Evolutionary conservation across 2,329 filamentous ascomycete species (phyloP), one percentile per base, ranked within the genome.

Genomic region (Didymella pinodella): DNA sequence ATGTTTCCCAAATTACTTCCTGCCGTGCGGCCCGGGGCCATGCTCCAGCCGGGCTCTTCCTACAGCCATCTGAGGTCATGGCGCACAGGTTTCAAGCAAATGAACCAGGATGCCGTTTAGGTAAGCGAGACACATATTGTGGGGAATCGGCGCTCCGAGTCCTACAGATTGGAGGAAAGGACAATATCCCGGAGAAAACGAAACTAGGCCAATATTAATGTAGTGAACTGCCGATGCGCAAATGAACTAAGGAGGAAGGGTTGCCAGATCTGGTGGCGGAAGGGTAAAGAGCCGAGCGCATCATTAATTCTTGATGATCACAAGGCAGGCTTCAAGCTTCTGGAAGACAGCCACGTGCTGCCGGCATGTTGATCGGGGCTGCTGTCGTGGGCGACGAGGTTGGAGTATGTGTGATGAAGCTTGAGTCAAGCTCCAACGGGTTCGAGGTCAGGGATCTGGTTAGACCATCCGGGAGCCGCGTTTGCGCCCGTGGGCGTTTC

Each of bases 151-250:
- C 25, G 29, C 43, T 29, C 44, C 11, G 22, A 38, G 49, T 45
- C 38, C 44, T 48, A 43, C 28, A 52, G 55, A 58, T 58, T 58
- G 55, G 55, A 53, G 55, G 55, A 58, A 58, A n/a, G n/a, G 31
- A 20, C 22, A n/a, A 20, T 26, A 31, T 49, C 49, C 49, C 45
- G 45, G 49, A 49, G 44, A 49, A 53, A 53, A 45, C 45, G 45
- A 40, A 49, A 45, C 29, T 45, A 10, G n/a, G n/a, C 38, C 53
- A 58, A 53, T 53, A 53, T 57, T 20, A 18, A 57, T 16, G 20
- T 12, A 28, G 34, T 52, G 44, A 53, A 49, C 11, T 53, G 48
- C 54, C 48, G 44, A 48, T 32, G n/a, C 40, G 44, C 28, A 25
- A 38, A 29, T 57, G 38, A 12, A 51, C 46, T 46, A 32, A 44